Evolutionary conservation across 2,329 filamentous ascomycete species (phyloP).

Genomic region (Hirsutella thompsonii): DNA sequence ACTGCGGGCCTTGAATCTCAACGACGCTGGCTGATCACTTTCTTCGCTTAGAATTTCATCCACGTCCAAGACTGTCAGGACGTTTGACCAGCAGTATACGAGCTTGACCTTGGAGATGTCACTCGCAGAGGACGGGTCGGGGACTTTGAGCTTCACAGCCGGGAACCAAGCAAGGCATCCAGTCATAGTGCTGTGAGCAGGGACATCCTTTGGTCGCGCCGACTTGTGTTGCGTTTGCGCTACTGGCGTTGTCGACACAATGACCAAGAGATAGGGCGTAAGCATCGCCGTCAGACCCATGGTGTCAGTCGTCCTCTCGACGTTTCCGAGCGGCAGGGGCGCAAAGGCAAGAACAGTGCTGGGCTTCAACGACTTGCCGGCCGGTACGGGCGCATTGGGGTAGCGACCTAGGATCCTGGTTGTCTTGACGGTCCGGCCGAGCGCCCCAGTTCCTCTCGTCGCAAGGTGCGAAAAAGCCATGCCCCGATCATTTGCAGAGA

Average conservation of each 20-base stretch:
- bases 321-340: conserved; percentile 83
- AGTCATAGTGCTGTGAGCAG: conserved; percentile 80
- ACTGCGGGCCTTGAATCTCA: conserved; percentile 72
- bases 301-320: conserved; percentile 74
- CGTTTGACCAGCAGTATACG: conserved; percentile 96
- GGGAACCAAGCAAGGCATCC: conserved; percentile 97
- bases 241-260: conserved; percentile 92
- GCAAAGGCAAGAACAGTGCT: conserved; percentile 92
- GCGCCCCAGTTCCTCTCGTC: conserved; percentile 74
- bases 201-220: conserved; percentile 78
- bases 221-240: conserved; percentile 96
- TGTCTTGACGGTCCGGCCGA: conserved; percentile 78
- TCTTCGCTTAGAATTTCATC: conserved; percentile 57
- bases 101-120: conserved; percentile 72
- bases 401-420: conserved; percentile 86
- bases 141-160: conserved; percentile 77
- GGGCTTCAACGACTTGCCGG: conserved; percentile 64
- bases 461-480: conserved; percentile 99
- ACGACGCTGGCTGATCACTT: conserved; percentile 62
- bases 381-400: conserved; percentile 51
- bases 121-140: conserved; percentile 52
- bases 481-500: conserved; percentile 85
- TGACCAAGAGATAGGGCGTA: conserved; percentile 88
- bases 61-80: conserved; percentile 86
- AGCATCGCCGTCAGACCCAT: conserved; percentile 90